Base-by-base conservation (phyloP, 2,329 filamentous ascomycete genomes). In the Fulvia fulva region DNA sequence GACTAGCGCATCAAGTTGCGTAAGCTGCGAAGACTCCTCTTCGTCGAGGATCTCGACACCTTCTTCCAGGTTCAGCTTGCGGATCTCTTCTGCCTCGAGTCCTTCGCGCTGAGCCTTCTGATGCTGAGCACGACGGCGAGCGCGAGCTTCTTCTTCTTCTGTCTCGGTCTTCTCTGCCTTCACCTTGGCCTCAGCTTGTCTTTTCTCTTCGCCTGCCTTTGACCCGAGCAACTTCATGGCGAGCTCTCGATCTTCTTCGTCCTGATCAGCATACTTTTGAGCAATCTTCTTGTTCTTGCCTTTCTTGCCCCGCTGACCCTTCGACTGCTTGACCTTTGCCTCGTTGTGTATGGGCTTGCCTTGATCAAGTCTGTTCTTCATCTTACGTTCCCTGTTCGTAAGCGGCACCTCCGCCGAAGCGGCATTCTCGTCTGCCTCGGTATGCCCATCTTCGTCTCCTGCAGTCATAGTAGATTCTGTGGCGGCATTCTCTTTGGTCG, bases 181-280 rank as follows among this genome's bases (percentile, higher is more conserved):
- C 66, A 71, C 70, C 5, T 76, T 76, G 47, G 75, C 74, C 44
- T 90, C 88, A 1, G 86, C 87, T 66, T 88, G 84, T 14, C 83
- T 84, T 62, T 86, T 86, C 66, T 89, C 82, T 37, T 83, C 82
- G 1, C 87, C 87, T 0, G 82, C 81, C 59, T 82, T 78, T 1
- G 90, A 87, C 41, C 94, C 94, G n/a, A 96, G 85, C n/a, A 97
- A 81, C 23, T 86, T 82, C 74, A 97, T 88, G 30, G 91, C 91
- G 0, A 92, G 83, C 6, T 83, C 84, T 12, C 91, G 90, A 69
- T 99, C 94, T 74, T 96, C 93, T 56, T 96, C 91, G 67, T 97
- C 93, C 79, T 97, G 94, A 67, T 95, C 80, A 47, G 89, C 93
- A 76, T 99, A 99, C 73, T 96, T 97, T 58, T 84, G 79, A 3